Base-by-base conservation (phyloP, 495 filamentous ascomycete species). In the Podospora comata region DNA sequence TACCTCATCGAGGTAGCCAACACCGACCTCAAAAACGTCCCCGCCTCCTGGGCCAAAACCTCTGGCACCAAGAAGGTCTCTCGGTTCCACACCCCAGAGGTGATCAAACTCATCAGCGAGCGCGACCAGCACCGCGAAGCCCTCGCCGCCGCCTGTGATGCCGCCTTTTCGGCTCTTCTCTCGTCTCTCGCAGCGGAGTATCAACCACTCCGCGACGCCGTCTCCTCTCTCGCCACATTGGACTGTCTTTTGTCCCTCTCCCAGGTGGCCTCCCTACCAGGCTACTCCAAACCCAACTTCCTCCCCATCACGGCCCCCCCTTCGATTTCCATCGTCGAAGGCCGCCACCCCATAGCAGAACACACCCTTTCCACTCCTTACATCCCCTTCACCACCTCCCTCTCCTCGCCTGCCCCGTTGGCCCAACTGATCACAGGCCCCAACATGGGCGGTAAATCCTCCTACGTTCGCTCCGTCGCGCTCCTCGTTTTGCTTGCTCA, bases 361-460 rank as follows among this genome's bases (percentile, higher is more conserved):
- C 92, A 94, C 71, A 87, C 97, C 11, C 85, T 98, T 5, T 85
- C 93, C 7, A 88, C 91, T 65, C 83, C 88, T 55, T 99, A 98
- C 82, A 94, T 99, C 65, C 95, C 95, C 48, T 98, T 98, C 79
- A 88, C 90, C 74, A 93, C 92, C 30, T 76, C 86, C 9, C 87
- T 99, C 56, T 65, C 81, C 53, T 79, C 85, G 0, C 80, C 86
- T 16, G 77, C 87, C 19, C 80, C 79, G 7, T 88, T 93, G 1
- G 93, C 91, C 0, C 87, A 97, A 62, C 88, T 98, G 54, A 88
- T 98, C 66, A 98, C 96, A 4, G 96, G 96, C 5, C 95, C 96
- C 16, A 99, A 99, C 83, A 98, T 98, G 94, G 96, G 96, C 72
- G 95, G 95, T 28, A 99, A 99, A 75, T 95, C 91, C 58, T 91